These are phyloP conservation scores for Mortierella sp. DNA, from an alignment of 371 early-diverging fungal genomes.

Conservation along the genomic window DNA sequence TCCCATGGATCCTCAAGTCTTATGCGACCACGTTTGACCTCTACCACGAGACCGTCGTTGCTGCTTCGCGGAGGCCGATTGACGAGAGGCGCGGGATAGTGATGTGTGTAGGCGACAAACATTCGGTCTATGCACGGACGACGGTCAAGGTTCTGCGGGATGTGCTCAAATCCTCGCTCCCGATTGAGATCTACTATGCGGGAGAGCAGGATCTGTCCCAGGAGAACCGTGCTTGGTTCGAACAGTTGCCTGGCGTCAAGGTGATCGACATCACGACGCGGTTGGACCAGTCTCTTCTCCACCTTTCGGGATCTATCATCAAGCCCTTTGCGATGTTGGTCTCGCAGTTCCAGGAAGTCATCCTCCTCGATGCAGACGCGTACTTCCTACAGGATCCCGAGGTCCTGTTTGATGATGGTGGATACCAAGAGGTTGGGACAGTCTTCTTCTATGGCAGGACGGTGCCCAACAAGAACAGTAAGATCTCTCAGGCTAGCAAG, in stretches of 20 bases:
- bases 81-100: conserved; percentile 71
- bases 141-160: conserved; percentile 68
- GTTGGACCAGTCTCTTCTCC: conserved; percentile 65
- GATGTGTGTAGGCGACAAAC: conserved; percentile 72
- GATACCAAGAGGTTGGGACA: conserved; percentile 69
- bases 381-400: conserved; percentile 75
- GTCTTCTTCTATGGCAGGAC: conserved; percentile 77
- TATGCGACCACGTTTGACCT: conserved; percentile 30
- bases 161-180: conserved; percentile 65
- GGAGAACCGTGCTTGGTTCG: conserved; percentile 55
- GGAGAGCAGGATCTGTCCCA: conserved; percentile 67
- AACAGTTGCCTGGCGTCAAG: conserved; percentile 58
- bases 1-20: conserved; percentile 31
- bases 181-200: conserved; percentile 79
- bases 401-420: conserved; percentile 66
- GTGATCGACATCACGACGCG: conserved; percentile 61
- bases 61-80: neutral
- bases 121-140: conserved; percentile 69
- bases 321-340: conserved; percentile 78
- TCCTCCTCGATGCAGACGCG: conserved; percentile 82
- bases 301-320: conserved; percentile 71
- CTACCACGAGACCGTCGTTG: neutral
- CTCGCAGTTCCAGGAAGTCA: conserved; percentile 73
- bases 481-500: conserved; percentile 39
- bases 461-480: neutral